These are phyloP conservation scores for Lactifluus volemus DNA, from an alignment of 768 basidiomycete species.

Conservation along the genomic window DNA sequence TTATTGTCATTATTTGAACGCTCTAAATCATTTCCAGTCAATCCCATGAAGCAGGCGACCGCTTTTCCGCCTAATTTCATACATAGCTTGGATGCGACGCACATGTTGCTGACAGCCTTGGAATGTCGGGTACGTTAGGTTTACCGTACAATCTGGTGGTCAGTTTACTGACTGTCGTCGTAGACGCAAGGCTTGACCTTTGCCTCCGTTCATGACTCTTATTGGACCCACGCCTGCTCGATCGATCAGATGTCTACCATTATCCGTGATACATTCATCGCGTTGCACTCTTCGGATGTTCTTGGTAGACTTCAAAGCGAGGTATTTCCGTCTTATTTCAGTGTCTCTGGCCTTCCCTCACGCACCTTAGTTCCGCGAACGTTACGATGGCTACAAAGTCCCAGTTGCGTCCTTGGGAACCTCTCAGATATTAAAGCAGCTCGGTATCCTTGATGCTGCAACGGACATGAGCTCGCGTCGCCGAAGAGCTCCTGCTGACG, in stretches of 20 bases:
- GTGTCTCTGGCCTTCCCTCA: background rate
- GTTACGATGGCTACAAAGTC: conserved; percentile 48
- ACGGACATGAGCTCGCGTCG: conserved; percentile 31
- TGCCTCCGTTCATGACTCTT: conserved; percentile 97
- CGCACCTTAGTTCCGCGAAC: conserved; percentile 17
- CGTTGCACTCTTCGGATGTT: conserved; percentile 83
- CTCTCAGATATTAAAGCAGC: conserved; percentile 20
- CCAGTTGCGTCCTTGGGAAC: conserved; percentile 43
- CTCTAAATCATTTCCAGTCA: conserved; percentile 39
- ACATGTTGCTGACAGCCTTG: conserved; percentile 95
- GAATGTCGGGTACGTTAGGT: conserved; percentile 61
- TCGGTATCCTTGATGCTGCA: conserved; percentile 30
- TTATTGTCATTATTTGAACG: background rate
- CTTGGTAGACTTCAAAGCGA: conserved; percentile 63
- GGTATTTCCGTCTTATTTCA: conserved; percentile 37
- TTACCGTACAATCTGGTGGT: background rate
- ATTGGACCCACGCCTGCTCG: conserved; percentile 91
- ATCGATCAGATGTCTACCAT: conserved; percentile 84
- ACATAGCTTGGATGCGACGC: conserved; percentile 94
- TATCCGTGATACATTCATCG: conserved; percentile 91
- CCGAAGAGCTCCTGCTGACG: conserved; percentile 11
- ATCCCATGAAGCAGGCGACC: conserved; percentile 78
- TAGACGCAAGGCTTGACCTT: conserved; percentile 73
- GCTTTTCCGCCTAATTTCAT: conserved; percentile 99
- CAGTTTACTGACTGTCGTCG: conserved; percentile 1